Evolutionary conservation across 495 filamentous ascomycete species (phyloP).

Genomic region (Xylaria scruposa): DNA sequence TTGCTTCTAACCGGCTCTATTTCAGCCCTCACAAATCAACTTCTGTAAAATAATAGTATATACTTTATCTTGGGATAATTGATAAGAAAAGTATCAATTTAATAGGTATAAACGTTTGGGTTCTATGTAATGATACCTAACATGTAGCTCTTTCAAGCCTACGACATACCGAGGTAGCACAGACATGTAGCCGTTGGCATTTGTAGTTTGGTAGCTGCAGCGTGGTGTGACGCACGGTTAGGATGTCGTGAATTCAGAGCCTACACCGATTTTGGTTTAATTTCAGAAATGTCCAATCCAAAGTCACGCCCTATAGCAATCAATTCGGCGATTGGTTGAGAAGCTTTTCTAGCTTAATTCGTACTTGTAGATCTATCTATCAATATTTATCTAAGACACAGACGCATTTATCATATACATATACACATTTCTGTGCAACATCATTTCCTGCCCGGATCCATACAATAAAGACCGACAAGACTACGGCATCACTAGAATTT

Average conservation of each 20-base stretch:
- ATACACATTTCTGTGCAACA: background rate
- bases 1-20: background rate
- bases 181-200: no score
- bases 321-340: background rate
- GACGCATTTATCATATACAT: background rate
- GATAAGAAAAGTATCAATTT: no score
- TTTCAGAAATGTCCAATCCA: background rate
- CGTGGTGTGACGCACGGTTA: background rate
- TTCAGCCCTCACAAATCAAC: no score
- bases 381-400: background rate
- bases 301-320: background rate
- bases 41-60: no score
- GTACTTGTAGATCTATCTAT: background rate
- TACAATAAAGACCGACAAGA: slow-evolving; percentile 2
- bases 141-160: no score
- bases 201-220: background rate
- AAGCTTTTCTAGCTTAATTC: background rate
- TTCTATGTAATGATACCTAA: background rate
- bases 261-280: background rate
- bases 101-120: background rate
- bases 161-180: no score
- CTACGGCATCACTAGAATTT: background rate
- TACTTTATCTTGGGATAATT: no score
- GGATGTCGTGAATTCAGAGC: background rate
- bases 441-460: background rate